phyloP scores from a whole-genome alignment of 2,329 filamentous ascomycete species.

The Colletotrichum aenigma region DNA sequence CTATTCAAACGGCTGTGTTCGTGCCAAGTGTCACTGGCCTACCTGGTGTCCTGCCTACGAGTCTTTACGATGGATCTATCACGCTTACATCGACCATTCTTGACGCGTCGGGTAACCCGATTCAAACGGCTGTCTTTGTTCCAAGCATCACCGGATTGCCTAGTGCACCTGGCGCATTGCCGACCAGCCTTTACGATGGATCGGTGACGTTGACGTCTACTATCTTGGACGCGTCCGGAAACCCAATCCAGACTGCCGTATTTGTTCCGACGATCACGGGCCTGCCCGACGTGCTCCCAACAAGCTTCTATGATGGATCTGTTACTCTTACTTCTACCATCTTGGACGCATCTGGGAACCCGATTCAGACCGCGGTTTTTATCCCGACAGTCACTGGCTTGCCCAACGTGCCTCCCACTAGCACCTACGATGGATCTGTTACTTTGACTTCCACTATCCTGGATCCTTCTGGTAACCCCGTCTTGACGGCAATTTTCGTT shows the following conservation, averaged over 20 bases:
- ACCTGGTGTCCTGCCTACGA: not conserved
- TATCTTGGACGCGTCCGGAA: not conserved
- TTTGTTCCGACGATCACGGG: not conserved
- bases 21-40: not conserved
- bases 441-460: not conserved
- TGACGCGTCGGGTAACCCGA: not conserved
- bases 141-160: not conserved
- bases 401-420: not conserved
- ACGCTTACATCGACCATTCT: not conserved
- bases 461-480: not conserved
- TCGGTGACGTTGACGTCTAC: not conserved
- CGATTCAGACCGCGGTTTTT: not conserved
- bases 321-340: not conserved
- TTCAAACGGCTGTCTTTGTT: not conserved
- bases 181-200: not conserved
- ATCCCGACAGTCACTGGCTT: not conserved
- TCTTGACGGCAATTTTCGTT: not conserved
- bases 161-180: not conserved
- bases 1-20: not conserved
- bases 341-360: not conserved
- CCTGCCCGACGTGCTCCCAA: not conserved
- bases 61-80: not conserved
- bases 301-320: not conserved
- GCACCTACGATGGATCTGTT: not conserved
- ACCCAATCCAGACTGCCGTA: not conserved